Base-by-base conservation (phyloP, 73 alveolate genomes). In the Durusdinium trenchii region DNA sequence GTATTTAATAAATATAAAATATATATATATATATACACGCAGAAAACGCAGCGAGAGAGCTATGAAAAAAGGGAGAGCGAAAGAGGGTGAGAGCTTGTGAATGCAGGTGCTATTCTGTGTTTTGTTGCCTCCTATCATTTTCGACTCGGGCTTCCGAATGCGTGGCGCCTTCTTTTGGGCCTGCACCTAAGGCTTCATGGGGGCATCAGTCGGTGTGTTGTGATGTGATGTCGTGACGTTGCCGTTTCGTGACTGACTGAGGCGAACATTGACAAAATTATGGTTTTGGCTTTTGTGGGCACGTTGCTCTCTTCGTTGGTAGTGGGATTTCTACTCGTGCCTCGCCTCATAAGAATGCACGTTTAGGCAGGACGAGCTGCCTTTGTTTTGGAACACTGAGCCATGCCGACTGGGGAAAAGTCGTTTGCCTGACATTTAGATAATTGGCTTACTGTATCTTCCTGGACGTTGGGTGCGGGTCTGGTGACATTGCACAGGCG, bases 91-190 rank as follows among this genome's bases (percentile, higher is more conserved):
- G n/a, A n/a, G n/a, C 54, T 36, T 36, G 50, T 40, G 32, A 30
- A 16, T 38, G 85, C 38, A 85, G 94, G 94, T 85, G 78, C 94
- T 85, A 30, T 61, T 86, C 79, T 86, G 95, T 46, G 95, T 86
- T 35, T 45, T 86, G 26, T 64, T 86, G 82, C 95, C 95, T 35
- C 95, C 95, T 35, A 86, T 86, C 83, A 86, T 86, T 36, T 86
- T 86, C 47, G 95, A 86, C 46, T 86, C 95, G 16, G 95, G 95
- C 57, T 86, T 86, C 45, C 95, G 95, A 46, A 86, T 86, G 95
- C 95, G 95, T 42, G 95, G 95, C 45, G 95, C 95, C 51, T 86
- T 86, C 83, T 86, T 86, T 46, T 86, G 95, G 95, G 95, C 79
- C 28, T 43, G 57, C 43, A 35, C 50, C 81, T 82, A 46, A 82